phyloP scores from a whole-genome alignment of 345 rosid species.

The Sonneratia alba region DNA sequence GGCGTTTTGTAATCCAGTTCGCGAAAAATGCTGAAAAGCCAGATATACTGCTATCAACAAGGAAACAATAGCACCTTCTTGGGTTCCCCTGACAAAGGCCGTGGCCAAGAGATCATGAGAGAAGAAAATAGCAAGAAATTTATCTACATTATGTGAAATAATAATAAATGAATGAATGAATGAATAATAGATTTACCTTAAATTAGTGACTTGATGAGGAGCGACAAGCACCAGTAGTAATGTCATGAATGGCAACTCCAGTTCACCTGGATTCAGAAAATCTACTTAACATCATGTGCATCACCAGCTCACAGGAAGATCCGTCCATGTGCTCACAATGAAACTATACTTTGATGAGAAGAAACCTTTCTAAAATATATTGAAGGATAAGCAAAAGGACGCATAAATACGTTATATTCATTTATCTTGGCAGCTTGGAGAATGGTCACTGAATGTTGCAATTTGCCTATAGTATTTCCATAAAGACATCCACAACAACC shows the following conservation, averaged over 20 bases:
- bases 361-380: neutral
- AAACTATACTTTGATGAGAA: neutral
- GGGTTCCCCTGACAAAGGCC: constrained; percentile 51
- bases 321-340: no score
- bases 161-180: neutral
- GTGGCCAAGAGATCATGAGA: neutral
- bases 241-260: constrained; percentile 73
- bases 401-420: neutral
- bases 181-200: constrained; percentile 31
- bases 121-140: constrained; percentile 2
- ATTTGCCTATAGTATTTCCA: neutral
- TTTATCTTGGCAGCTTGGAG: neutral
- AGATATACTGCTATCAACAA: constrained; percentile 51
- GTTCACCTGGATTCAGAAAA: constrained; percentile 47
- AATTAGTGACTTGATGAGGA: constrained; percentile 50
- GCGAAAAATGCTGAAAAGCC: constrained; percentile 87
- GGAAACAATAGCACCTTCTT: constrained; percentile 55
- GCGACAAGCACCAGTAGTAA: constrained; percentile 63
- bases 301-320: neutral
- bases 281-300: neutral
- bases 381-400: neutral
- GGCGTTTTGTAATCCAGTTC: constrained; percentile 48
- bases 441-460: neutral
- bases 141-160: no score
- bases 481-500: neutral